Base-by-base conservation (phyloP, 352 stramenopile species). In the Globisporangium middletonii region DNA sequence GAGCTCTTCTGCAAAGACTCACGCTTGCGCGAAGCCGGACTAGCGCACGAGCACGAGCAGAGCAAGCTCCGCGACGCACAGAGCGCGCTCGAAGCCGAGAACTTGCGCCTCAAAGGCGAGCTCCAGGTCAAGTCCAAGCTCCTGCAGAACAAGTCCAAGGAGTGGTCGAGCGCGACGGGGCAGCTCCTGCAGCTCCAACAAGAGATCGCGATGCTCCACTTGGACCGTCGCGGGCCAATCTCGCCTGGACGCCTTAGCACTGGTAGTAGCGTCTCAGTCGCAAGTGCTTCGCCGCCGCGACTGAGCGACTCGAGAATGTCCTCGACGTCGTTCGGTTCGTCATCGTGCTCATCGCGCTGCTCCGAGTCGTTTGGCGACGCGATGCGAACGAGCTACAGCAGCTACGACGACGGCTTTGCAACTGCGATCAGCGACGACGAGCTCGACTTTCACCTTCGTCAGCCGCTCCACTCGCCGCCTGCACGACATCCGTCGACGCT, bases 71-170 rank as follows among this genome's bases (percentile, higher is more conserved):
- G 77, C 0, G 68, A 89, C 37, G 65, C 68, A 3, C 79, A 85
- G 45, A 77, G 68, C 26, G 76, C 67, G 12, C 68, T 94, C 2
- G 79, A 90, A 59, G 82, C 77, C 0, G 84, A 94, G 44, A 94
- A 92, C 33, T 41, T 79, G 48, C 69, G 79, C 0, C 68, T 94
- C 9, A 88, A 87, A 63, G 78, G 75, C 12, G 84, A 94, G 44
- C 55, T 94, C 30, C 71, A 90, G 37, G 69, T 92, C 50, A 94
- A 94, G 62, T 89, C 79, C 9, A 87, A 90, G 60, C 60, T 94
- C 19, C 54, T 94, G 18, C 77, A 85, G 37, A 94, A 94, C 54
- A 94, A 94, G 52, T 91, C 82, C 2, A 81, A 79, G 44, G 84
- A 82, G 11, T 94, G 82, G 84, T 92, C 84, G 0, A 86, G 62